Evolutionary conservation across 2,329 filamentous ascomycete genomes (phyloP), one percentile per base, ranked within the genome.

Genomic region (Nothophaeocryptopus gaeumannii): DNA sequence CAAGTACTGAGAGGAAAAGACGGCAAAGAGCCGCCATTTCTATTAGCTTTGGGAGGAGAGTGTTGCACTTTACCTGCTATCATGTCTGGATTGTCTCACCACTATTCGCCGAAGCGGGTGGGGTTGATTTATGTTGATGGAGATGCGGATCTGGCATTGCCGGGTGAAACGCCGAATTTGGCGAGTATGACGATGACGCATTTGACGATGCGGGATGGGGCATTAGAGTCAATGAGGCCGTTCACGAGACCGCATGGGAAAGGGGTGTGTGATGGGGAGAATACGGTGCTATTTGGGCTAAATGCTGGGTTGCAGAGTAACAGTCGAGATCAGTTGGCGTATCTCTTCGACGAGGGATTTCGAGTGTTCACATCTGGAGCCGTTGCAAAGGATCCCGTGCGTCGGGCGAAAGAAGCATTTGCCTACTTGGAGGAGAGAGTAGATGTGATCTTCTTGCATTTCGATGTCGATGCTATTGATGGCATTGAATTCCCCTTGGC

Each of bases 121-220:
- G 42, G 42, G 5, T 15, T 45, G 9, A 12, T 45, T 5, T 45
- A 45, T 9, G 14, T 45, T 8, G 42, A 45, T 16, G 42, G 42
- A 5, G 33, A 45, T 14, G 32, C 31, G 11, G 42, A 45, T 11
- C 42, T 45, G 5, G 37, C 32, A 7, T n/a, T 45, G 2, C 32
- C 32, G 9, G 32, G 33, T 11, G 42, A 34, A 15, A 20, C 42
- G 8, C 20, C n/a, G 8, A 45, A 45, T 14, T 13, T 45, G 15
- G 42, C 42, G n/a, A 45, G 42, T 26, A 45, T 45, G 42, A 45
- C 42, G 10, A 35, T 45, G 30, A 45, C 42, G 33, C 42, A 45
- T 16, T 20, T 45, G 2, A 45, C 42, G 7, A 45, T 45, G 42
- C 42, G 42, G 13, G 16, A 33, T 8, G 42, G 42, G n/a, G 42